A percentile compares a stretch with the other conserved stretches of the same genome.
phyloP scores from a whole-genome alignment of 2,329 filamentous ascomycete species.

The Ophiostoma sp. region DNA sequence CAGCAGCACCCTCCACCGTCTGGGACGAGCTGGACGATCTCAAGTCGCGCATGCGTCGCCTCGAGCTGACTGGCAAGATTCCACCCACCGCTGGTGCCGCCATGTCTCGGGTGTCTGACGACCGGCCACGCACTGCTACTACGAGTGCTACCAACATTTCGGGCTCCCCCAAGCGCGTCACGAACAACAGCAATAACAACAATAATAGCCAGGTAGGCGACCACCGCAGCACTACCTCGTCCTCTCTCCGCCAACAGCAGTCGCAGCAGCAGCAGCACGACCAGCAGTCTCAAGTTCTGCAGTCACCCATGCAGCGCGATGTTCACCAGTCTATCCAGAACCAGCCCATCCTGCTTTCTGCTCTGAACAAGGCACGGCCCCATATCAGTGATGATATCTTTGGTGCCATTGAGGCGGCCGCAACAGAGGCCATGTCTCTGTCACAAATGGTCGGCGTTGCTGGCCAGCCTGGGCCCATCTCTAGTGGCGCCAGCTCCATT shows the following conservation, averaged over 20 bases:
- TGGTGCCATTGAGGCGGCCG: slow-evolving; percentile 71
- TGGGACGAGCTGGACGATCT: slow-evolving; percentile 97
- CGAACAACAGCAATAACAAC: slow-evolving; percentile 35
- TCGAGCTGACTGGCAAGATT: slow-evolving; percentile 84
- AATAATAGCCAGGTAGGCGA: slow-evolving; percentile 37
- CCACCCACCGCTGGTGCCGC: slow-evolving; percentile 77
- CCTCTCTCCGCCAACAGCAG: slow-evolving; percentile 54
- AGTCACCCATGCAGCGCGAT: slow-evolving; percentile 41
- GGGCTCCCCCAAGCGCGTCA: slow-evolving; percentile 73
- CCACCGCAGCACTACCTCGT: slow-evolving; percentile 37
- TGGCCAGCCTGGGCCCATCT: slow-evolving; percentile 63
- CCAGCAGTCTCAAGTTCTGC: slow-evolving; percentile 28
- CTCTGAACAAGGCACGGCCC: slow-evolving; percentile 70
- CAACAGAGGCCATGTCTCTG: slow-evolving; percentile 72
- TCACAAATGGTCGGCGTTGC: slow-evolving; percentile 70
- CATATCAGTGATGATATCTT: slow-evolving; percentile 68
- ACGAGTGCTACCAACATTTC: slow-evolving; percentile 89
- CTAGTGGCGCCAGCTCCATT: slow-evolving; percentile 59
- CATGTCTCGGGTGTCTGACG: slow-evolving; percentile 66
- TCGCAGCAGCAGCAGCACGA: slow-evolving; percentile 29
- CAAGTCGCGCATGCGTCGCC: slow-evolving; percentile 83
- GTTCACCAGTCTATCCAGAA: slow-evolving; percentile 24
- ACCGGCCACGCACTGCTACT: slow-evolving; percentile 83
- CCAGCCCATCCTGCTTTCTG: slow-evolving; percentile 60
- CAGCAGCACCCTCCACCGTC: slow-evolving; percentile 82